A percentile compares a stretch with the other conserved stretches of the same genome.
Conservation (phyloP, 192 early-diverging fungal species). For the Coemansia sp. region DNA sequence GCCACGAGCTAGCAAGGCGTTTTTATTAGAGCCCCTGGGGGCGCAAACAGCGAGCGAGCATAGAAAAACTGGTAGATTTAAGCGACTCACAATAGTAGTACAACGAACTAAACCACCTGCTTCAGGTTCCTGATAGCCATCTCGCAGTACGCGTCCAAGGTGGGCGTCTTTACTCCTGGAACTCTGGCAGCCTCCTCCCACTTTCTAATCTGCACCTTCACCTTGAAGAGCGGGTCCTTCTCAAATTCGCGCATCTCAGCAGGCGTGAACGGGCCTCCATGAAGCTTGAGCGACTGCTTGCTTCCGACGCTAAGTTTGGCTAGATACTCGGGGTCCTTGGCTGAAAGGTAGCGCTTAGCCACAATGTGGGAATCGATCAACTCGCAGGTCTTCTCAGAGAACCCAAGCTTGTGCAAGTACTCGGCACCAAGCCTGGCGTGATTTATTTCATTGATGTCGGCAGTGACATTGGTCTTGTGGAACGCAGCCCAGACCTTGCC, state of each 20-base stretch:
- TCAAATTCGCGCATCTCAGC: constrained; percentile 53
- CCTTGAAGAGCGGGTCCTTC: constrained; percentile 54
- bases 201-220: constrained; percentile 56
- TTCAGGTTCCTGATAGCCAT: constrained; percentile 47
- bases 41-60: neutral
- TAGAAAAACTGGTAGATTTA: too few species aligned
- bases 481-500: neutral
- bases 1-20: neutral
- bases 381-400: constrained; percentile 52
- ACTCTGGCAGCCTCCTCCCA: constrained; percentile 61
- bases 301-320: constrained; percentile 50
- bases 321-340: constrained; percentile 49
- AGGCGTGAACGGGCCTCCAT: constrained; percentile 54
- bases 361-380: constrained; percentile 59
- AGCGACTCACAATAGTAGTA: neutral
- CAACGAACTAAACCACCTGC: neutral
- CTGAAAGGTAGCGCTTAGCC: constrained; percentile 61
- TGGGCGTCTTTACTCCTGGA: constrained; percentile 50
- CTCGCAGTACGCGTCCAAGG: constrained; percentile 42
- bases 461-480: neutral
- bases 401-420: constrained; percentile 57
- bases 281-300: constrained; percentile 58
- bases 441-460: constrained; percentile 30
- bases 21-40: neutral
- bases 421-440: constrained; percentile 58